Base-by-base conservation (phyloP, 495 filamentous ascomycete species). In the Massariosphaeria phaeospora region DNA sequence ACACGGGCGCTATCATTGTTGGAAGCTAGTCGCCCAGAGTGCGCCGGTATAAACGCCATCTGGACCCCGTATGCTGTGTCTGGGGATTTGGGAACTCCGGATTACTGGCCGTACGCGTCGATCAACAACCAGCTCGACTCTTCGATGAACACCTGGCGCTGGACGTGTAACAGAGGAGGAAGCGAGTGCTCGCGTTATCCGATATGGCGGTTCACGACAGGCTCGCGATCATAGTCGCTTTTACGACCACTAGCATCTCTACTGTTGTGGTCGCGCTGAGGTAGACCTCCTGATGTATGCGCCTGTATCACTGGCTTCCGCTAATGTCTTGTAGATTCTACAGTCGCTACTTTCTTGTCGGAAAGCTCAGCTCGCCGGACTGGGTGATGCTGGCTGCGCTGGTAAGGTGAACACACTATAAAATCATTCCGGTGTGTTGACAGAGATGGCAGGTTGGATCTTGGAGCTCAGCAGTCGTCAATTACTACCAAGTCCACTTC, bases 301-400 rank as follows among this genome's bases (percentile, higher is more conserved):
- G 13, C 21, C 40, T 10, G 13, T 33, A 11, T 7, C 1, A 21
- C 24, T 25, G 13, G 6, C 15, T 18, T 36, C 31, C 17, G 27
- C 45, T 38, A 18, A 46, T 44, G 15, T 24, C 15, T 38, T 13
- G 4, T 15, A 61, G 57, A 40, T 61, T 61, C 23, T 61, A 61
- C 45, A 45, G 43, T 31, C 57, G 57, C 5, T 51, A 55, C 33
- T 55, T 50, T 45, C 57, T 61, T 18, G 51, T 61, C 11, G 27
- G 50, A 13, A 61, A 61, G 29, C 39, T 61, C 12, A 36, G 57
- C 17, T 49, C 50, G 20, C 42, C 57, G 11, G 57, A 61, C 27
- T 61, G 51, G 50, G 44, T 61, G n/a, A 61, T 61, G 43, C 34
- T 55, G 2, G 10, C 18, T n/a, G 57, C 57, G 11, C 29, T 61